Base-by-base conservation (phyloP, 768 basidiomycete species). In the Leccinum aurantiacum region DNA sequence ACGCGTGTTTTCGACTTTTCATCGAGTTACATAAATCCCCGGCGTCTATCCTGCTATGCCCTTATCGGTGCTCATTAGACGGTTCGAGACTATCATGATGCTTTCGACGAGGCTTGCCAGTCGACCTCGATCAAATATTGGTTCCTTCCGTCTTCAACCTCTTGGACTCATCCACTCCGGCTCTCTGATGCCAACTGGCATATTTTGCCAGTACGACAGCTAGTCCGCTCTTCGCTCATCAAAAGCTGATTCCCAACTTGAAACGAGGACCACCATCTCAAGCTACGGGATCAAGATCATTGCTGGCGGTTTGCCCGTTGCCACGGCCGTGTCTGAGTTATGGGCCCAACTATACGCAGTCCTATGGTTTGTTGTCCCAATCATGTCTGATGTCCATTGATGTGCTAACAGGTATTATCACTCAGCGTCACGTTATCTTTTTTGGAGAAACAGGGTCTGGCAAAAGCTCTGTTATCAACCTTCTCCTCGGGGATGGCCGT, bases 391-490 rank as follows among this genome's bases (percentile, higher is more conserved):
- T 48, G 11, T 14, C n/a, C 14, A 24, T 24, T 11, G n/a, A 48
- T 47, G 46, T 13, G 22, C 22, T 48, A 24, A 24, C 11, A 24
- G 1, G 46, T 24, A 47, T 47, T 14, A 11, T 13, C 22, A 6
- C 54, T 38, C 58, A 54, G 47, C 60, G 65, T 44, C 60, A 69
- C 41, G 17, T 71, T 1, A 24, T 71, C 41, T 65, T 71, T 35
- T 55, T 69, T 13, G 70, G 70, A 31, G 65, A 73, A 56, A 61
- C 50, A 0, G 70, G 71, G 22, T 17, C 51, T 8, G 70, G 70
- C 15, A 71, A 73, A 63, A 71, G 70, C 54, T 71, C 70, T 19
- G 41, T 25, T 4, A 73, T 71, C 56, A 71, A 71, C 49, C 67
- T 69, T 7, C 65, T 71, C 50, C 62, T 70, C 11, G 51, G 24